Percentiles rank a stretch among this genome's conserved stretches.
Conservation (phyloP, 1,284 basidiomycete genomes). For the Fistulinella staudtii region DNA sequence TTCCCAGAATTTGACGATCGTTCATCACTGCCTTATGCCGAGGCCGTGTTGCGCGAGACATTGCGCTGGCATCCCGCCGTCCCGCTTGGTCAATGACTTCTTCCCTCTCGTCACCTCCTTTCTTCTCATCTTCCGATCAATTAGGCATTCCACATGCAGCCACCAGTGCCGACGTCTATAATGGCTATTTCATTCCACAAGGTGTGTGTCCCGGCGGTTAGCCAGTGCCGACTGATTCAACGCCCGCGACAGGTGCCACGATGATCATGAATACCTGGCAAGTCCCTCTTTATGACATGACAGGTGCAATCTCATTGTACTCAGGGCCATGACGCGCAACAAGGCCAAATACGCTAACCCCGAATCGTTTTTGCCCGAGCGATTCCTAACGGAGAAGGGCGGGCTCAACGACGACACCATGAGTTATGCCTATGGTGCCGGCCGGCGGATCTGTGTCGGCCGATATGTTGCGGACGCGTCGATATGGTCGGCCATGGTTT, state of each 20-base stretch:
- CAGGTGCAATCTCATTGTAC: background rate
- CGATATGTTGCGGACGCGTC: constrained; percentile 32
- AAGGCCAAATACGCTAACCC: constrained; percentile 28
- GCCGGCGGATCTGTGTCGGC: constrained; percentile 32
- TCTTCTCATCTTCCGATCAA: background rate
- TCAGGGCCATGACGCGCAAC: constrained; percentile 29
- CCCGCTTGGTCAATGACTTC: constrained; percentile 18
- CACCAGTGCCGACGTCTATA: constrained; percentile 22
- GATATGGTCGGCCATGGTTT: constrained; percentile 31
- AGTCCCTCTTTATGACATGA: background rate
- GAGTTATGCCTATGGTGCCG: constrained; percentile 21
- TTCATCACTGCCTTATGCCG: constrained; percentile 24
- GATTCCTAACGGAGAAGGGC: constrained; percentile 21
- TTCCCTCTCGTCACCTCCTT: background rate
- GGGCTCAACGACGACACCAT: constrained; percentile 23
- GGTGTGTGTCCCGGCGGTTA: constrained; percentile 15
- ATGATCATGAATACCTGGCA: constrained; percentile 29
- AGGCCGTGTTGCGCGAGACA: constrained; percentile 30
- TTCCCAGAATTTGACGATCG: constrained; percentile 30
- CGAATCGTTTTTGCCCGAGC: constrained; percentile 26
- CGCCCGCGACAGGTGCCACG: constrained; percentile 20
- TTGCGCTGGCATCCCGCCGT: constrained; percentile 28
- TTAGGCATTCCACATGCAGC: constrained; percentile 32
- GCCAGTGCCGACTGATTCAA: background rate
- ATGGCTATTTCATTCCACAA: constrained; percentile 30